Percentiles rank a stretch among this genome's conserved stretches.
These are phyloP conservation scores for Trichoderma sp. DNA, from an alignment of 2,329 filamentous ascomycete genomes.

Conservation along the genomic window DNA sequence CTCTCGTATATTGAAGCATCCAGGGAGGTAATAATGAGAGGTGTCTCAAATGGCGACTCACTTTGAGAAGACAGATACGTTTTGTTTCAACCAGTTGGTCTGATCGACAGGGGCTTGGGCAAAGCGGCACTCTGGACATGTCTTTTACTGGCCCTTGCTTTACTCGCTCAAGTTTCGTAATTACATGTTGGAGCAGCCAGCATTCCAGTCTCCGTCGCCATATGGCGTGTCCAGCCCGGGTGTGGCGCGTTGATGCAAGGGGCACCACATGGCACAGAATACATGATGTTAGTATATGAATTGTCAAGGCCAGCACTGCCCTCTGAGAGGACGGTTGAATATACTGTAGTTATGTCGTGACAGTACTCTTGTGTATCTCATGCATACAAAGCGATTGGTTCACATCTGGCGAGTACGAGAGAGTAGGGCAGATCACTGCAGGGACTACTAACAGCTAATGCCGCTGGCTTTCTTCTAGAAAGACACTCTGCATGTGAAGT, in stretches of 20 bases:
- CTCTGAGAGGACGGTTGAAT: neutral
- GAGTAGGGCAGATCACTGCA: neutral
- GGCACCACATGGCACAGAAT: neutral
- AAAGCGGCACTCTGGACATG: neutral
- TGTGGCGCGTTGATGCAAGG: neutral
- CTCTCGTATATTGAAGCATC: neutral
- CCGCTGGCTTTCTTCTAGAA: neutral
- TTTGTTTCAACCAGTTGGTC: neutral
- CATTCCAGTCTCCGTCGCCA: too few relatives aligned
- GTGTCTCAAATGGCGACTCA: neutral
- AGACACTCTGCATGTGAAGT: neutral
- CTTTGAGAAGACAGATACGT: too few relatives aligned
- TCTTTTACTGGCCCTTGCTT: too few relatives aligned
- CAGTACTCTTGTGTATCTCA: neutral
- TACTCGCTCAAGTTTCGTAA: neutral
- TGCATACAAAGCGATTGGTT: neutral
- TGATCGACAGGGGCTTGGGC: neutral
- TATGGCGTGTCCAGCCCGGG: neutral
- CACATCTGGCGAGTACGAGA: neutral
- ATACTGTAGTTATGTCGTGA: neutral
- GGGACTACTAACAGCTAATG: neutral
- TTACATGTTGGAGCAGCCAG: neutral
- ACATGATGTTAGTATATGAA: neutral
- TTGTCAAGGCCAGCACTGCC: neutral
- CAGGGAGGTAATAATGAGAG: neutral